phyloP scores from a whole-genome alignment of 2,329 filamentous ascomycete species.

The Chaetomiaceae sp. region DNA sequence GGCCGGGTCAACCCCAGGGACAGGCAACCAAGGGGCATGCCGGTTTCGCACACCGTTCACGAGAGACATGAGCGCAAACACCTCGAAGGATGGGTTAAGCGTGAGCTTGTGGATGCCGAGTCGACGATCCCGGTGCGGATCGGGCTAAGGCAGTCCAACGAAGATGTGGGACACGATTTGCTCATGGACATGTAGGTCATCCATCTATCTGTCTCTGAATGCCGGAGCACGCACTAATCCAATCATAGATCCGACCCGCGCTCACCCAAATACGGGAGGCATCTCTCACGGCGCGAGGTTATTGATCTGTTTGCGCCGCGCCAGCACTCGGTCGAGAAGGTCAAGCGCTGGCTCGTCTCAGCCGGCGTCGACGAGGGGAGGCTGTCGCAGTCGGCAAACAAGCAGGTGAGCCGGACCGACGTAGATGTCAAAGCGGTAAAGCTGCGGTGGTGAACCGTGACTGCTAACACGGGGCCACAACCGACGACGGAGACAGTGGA shows the following conservation, averaged over 20 bases:
- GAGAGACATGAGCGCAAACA: conserved; percentile 13
- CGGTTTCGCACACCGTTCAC: conserved; percentile 13
- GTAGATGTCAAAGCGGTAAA: too few relatives aligned
- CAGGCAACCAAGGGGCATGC: neutral
- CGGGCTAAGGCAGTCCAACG: conserved; percentile 32
- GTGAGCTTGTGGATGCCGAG: conserved; percentile 9
- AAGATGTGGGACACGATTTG: conserved; percentile 30
- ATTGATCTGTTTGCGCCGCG: conserved; percentile 38
- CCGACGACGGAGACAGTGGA: conserved; percentile 31
- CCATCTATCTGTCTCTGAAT: neutral
- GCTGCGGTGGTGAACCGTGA: too few relatives aligned
- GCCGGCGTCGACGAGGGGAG: conserved; percentile 21
- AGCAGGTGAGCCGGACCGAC: conserved; percentile 14
- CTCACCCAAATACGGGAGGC: conserved; percentile 37
- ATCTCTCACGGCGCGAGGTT: conserved; percentile 36
- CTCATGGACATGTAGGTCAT: conserved; percentile 32
- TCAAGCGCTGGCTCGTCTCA: conserved; percentile 36
- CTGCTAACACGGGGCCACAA: neutral
- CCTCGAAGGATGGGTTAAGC: conserved; percentile 20
- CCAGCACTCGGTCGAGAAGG: conserved; percentile 31
- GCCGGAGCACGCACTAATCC: neutral
- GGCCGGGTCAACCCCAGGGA: neutral
- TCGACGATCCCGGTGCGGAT: conserved; percentile 32
- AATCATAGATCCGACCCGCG: conserved; percentile 32
- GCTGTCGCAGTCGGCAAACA: conserved; percentile 26